Conservation (phyloP, 2,329 filamentous ascomycete species). For the Aspergillus sp. region DNA sequence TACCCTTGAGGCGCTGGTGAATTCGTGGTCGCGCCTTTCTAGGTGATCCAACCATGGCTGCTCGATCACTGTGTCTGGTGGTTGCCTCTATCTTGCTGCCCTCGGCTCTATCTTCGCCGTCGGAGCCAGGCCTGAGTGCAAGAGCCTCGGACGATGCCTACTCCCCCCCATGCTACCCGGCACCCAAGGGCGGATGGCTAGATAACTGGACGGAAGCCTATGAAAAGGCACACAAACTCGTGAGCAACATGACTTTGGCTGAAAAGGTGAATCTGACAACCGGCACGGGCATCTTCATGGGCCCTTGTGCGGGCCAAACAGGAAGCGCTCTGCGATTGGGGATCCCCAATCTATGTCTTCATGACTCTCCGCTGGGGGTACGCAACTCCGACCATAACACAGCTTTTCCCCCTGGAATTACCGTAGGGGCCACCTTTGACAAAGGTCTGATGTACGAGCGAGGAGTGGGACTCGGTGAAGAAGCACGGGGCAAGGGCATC, state of each 20-base stretch:
- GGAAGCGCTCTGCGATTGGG: slow-evolving; percentile 69
- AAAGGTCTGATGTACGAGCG: slow-evolving; percentile 69
- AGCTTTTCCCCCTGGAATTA: slow-evolving; percentile 78
- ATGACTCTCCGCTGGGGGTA: slow-evolving; percentile 71
- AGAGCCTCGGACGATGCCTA: slow-evolving; percentile 24
- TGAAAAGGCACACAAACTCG: slow-evolving; percentile 64
- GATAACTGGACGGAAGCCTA: slow-evolving; percentile 70
- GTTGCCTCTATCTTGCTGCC: slow-evolving; percentile 5
- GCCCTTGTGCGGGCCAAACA: slow-evolving; percentile 72
- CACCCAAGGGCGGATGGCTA: slow-evolving; percentile 70
- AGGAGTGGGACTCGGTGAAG: slow-evolving; percentile 66
- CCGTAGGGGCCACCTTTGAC: slow-evolving; percentile 71
- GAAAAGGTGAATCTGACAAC: slow-evolving; percentile 78
- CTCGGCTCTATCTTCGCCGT: slow-evolving; percentile 7
- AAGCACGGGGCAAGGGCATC: slow-evolving; percentile 71
- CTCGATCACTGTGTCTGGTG: not conserved
- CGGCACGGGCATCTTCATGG: slow-evolving; percentile 72
- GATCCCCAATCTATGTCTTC: slow-evolving; percentile 69
- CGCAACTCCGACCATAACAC: slow-evolving; percentile 73
- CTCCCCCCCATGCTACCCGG: slow-evolving; percentile 66
- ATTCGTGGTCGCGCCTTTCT: not conserved
- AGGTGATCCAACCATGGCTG: slow-evolving; percentile 9
- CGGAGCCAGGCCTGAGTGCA: slow-evolving; percentile 9
- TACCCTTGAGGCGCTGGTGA: not conserved
- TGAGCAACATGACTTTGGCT: slow-evolving; percentile 73